A percentile compares a stretch with the other conserved stretches of the same genome.
These are phyloP conservation scores for Spinacia oleracea DNA, from an alignment of 179 eudicot genomes.

Conservation along the genomic window DNA sequence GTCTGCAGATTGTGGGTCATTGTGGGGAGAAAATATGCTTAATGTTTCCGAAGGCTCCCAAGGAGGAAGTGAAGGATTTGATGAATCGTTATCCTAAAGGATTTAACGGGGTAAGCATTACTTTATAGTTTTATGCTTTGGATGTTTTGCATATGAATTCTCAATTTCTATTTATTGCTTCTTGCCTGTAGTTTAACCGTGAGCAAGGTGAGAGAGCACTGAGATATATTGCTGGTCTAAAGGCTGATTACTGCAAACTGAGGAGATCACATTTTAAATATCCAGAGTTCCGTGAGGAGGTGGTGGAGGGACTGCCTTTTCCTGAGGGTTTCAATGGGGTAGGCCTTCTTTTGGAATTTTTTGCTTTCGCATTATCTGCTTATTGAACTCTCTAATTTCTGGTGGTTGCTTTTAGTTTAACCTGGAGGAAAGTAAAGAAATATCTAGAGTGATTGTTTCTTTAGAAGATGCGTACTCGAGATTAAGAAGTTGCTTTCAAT, in stretches of 20 bases:
- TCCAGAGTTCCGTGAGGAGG: constrained; percentile 7
- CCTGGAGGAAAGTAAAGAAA: constrained; percentile 10
- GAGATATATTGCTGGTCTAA: not conserved
- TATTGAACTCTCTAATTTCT: not conserved
- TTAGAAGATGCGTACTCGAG: not conserved
- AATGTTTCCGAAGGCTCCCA: not conserved
- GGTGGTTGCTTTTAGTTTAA: not conserved
- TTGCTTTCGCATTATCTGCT: not conserved
- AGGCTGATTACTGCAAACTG: not conserved
- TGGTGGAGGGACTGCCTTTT: constrained; percentile 6
- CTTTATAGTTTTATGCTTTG: not conserved
- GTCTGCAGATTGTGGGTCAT: not conserved
- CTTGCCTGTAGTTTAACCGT: not conserved
- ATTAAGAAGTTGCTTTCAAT: not conserved
- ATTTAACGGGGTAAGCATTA: constrained; percentile 6
- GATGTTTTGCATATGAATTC: not conserved
- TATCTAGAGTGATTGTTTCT: not conserved
- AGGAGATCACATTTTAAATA: not conserved
- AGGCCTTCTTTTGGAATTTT: not conserved
- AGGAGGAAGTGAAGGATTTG: not conserved
- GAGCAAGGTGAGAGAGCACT: not conserved
- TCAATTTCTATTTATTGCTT: not conserved
- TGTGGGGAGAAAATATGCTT: not conserved
- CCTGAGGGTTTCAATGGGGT: constrained; percentile 13
- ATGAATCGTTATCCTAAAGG: constrained; percentile 4